Base-by-base conservation (phyloP, 441 rosid species). In the Raphanus hybrid region DNA sequence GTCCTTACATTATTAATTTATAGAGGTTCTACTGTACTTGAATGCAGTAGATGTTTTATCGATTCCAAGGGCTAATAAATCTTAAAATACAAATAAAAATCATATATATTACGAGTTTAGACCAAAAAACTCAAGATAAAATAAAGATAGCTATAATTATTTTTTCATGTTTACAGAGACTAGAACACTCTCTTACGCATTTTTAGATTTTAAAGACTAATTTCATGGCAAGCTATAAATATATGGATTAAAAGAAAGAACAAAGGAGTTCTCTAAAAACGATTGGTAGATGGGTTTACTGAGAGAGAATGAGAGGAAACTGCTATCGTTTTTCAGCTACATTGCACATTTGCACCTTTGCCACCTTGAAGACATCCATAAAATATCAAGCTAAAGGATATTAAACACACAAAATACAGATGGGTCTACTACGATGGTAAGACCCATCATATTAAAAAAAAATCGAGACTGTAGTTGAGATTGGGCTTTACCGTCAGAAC, bases 401-500 rank as follows among this genome's bases (percentile, higher is more conserved):
- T 16, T 20, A 6, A 65, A 39, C 26, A 65, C n/a, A 41, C 20
- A 2, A 35, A 64, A 64, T 8, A 64, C 54, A 18, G 7, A 64
- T 66, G 70, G 18, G 37, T 18, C 6, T 10, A 48, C 6, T 10
- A 48, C 67, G 29, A 32, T 11, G 63, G 69, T 23, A 61, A 68
- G 41, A 34, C n/a, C 64, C 69, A 35, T 34, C 14, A 9, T 68
- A 23, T 29, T 61, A 50, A 20, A 32, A 18, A 29, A 50, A n/a
- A 5, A 50, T 50, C 37, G 63, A 20, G 16, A 35, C 7, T 61
- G 9, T 67, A 14, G 45, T 69, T 48, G 50, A 6, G 3, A 32
- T 23, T 50, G 64, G 79, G 74, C 74, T 23, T 54, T 75, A 8
- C 18, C 10, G 12, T 59, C 14, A 32, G 52, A 61, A 27, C n/a